Conservation (phyloP, 305 asterid genomes). For the Fraxinus nigra region DNA sequence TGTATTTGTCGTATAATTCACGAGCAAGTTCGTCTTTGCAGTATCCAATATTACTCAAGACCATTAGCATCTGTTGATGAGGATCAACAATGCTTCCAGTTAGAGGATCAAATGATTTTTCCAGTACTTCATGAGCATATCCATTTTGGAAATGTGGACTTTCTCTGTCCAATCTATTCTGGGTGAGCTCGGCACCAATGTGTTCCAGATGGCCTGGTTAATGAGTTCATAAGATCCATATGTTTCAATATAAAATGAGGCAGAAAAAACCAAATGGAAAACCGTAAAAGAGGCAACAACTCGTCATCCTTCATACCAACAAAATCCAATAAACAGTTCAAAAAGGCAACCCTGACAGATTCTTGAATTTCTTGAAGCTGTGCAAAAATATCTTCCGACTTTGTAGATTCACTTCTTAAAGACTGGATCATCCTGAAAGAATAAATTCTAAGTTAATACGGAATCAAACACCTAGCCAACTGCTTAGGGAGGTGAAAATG, state of each 20-base stretch:
- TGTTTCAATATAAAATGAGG: not conserved
- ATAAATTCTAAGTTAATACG: constrained; percentile 13
- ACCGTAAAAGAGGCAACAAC: constrained; percentile 16
- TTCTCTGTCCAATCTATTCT: constrained; percentile 52
- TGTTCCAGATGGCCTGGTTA: constrained; percentile 78
- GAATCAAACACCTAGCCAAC: constrained; percentile 18
- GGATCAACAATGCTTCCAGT: constrained; percentile 85
- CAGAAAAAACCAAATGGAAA: constrained; percentile 14
- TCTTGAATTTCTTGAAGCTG: constrained; percentile 92
- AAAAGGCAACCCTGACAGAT: constrained; percentile 83
- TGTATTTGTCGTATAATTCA: constrained; percentile 71
- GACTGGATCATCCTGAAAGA: constrained; percentile 77
- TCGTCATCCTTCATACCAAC: constrained; percentile 59
- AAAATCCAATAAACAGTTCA: constrained; percentile 86
- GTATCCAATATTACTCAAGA: constrained; percentile 93
- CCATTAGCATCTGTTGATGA: constrained; percentile 88
- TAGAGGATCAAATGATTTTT: constrained; percentile 60
- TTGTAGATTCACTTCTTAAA: constrained; percentile 70
- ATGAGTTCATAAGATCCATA: constrained; percentile 26
- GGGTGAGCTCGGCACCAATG: constrained; percentile 63
- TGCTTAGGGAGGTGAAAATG: constrained; percentile 19
- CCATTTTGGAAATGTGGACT: constrained; percentile 65
- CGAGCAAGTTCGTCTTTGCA: constrained; percentile 92
- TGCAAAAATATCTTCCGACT: constrained; percentile 67
- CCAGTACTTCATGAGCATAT: constrained; percentile 53